Percentiles rank a stretch among this genome's conserved stretches.
phyloP scores from a whole-genome alignment of 306 rosid species.

The Trifolium dubium region DNA sequence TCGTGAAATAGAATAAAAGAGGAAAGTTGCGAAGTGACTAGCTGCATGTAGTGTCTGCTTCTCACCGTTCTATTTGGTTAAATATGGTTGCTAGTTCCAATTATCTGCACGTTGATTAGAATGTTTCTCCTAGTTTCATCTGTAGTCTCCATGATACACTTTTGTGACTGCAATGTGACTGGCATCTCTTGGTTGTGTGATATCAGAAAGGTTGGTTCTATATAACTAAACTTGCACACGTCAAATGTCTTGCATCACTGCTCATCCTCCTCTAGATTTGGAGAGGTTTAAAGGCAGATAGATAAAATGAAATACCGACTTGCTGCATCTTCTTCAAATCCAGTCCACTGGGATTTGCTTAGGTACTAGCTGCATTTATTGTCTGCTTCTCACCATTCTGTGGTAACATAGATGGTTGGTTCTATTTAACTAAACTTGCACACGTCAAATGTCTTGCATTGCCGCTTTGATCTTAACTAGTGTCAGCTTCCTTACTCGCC shows the following conservation, averaged over 20 bases:
- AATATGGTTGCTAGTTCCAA: constrained; percentile 40
- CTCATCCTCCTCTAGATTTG: constrained; percentile 37
- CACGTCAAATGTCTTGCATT: constrained; percentile 21
- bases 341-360: constrained; percentile 32
- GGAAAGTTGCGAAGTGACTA: constrained; percentile 28
- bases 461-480: neutral
- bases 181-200: constrained; percentile 36
- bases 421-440: neutral
- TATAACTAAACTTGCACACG: neutral
- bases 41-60: constrained; percentile 40
- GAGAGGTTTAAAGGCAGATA: constrained; percentile 38
- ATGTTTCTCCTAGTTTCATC: constrained; percentile 32
- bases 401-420: constrained; percentile 34
- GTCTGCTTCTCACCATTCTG: constrained; percentile 8
- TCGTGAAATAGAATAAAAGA: constrained; percentile 35
- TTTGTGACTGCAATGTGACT: constrained; percentile 36
- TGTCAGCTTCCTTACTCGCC: constrained; percentile 27
- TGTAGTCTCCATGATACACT: constrained; percentile 11
- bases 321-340: constrained; percentile 46
- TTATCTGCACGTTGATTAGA: constrained; percentile 14
- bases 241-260: constrained; percentile 18
- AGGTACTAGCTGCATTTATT: constrained; percentile 3
- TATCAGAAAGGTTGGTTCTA: constrained; percentile 13
- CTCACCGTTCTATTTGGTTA: constrained; percentile 35
- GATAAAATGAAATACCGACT: constrained; percentile 43